These are phyloP conservation scores for Trebouxia gelatinosa DNA, from an alignment of 163 green algal species.

Conservation along the genomic window DNA sequence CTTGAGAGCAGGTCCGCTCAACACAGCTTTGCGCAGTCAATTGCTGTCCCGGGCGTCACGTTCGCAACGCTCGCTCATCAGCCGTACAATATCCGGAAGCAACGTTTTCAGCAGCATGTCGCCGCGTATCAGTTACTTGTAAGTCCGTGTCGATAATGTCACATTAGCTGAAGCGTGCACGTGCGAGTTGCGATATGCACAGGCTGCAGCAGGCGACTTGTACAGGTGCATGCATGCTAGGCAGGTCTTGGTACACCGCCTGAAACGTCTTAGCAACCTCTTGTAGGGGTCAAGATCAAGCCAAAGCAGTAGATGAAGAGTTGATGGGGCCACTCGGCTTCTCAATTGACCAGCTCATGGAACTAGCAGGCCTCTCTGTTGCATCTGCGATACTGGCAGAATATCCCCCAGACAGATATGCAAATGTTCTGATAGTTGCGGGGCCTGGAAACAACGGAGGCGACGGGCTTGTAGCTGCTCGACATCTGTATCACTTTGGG, in stretches of 20 bases:
- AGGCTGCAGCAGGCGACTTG: background rate
- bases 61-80: no score
- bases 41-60: no score
- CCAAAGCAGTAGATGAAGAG: constrained; percentile 80
- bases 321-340: constrained; percentile 92
- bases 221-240: no score
- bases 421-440: constrained; percentile 76
- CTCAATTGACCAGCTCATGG: constrained; percentile 91
- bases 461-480: constrained; percentile 8
- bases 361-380: constrained; percentile 74
- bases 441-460: constrained; percentile 97
- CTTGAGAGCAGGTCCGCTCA: no score
- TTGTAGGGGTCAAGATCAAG: constrained; percentile 66
- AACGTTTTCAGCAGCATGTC: background rate
- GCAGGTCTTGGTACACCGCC: background rate
- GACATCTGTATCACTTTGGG: constrained; percentile 56
- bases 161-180: background rate
- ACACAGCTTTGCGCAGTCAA: no score
- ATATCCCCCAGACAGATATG: background rate
- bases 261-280: background rate
- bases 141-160: background rate
- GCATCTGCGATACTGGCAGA: constrained; percentile 13
- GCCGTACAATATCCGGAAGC: no score
- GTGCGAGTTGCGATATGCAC: background rate
- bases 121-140: background rate